Percentiles rank a stretch among this genome's conserved stretches.
These are phyloP conservation scores for Ophiocordyceps australis DNA, from an alignment of 2,329 filamentous ascomycete species.

Conservation along the genomic window DNA sequence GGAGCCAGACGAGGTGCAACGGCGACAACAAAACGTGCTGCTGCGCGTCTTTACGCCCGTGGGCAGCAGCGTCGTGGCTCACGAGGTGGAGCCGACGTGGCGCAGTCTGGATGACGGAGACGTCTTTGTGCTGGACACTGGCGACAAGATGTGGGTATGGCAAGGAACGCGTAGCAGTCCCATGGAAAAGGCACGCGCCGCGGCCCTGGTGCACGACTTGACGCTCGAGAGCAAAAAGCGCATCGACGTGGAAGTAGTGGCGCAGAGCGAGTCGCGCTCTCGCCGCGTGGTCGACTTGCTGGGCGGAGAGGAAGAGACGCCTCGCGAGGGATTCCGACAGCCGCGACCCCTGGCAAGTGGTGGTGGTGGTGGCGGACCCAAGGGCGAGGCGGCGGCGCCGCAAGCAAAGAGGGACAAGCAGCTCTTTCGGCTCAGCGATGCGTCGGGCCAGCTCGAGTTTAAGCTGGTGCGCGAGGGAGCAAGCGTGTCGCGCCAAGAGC, in stretches of 20 bases:
- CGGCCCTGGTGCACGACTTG: slow-evolving; percentile 47
- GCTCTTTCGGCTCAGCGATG: slow-evolving; percentile 46
- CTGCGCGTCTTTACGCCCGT: slow-evolving; percentile 46
- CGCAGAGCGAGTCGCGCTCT: slow-evolving; percentile 38
- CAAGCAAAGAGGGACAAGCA: slow-evolving; percentile 13
- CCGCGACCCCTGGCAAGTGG: slow-evolving; percentile 18
- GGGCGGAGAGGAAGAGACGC: slow-evolving; percentile 23
- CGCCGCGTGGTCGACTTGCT: slow-evolving; percentile 36
- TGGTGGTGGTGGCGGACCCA: neutral
- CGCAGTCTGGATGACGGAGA: slow-evolving; percentile 44
- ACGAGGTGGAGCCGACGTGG: slow-evolving; percentile 45
- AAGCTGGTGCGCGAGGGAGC: slow-evolving; percentile 37
- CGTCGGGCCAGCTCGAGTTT: slow-evolving; percentile 36
- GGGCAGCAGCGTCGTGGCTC: slow-evolving; percentile 33
- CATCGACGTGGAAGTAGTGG: slow-evolving; percentile 49
- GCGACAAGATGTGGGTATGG: slow-evolving; percentile 52
- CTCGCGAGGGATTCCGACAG: slow-evolving; percentile 19
- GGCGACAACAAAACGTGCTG: slow-evolving; percentile 23
- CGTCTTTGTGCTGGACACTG: slow-evolving; percentile 45
- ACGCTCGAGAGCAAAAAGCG: slow-evolving; percentile 42
- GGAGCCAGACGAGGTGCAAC: slow-evolving; percentile 22
- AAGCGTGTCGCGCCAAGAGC: slow-evolving; percentile 23
- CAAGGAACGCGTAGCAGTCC: slow-evolving; percentile 46
- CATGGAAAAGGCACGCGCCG: slow-evolving; percentile 52
- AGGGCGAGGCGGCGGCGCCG: neutral